Conservation (phyloP, 192 early-diverging fungal species). For the Umbelopsis isabellina region DNA sequence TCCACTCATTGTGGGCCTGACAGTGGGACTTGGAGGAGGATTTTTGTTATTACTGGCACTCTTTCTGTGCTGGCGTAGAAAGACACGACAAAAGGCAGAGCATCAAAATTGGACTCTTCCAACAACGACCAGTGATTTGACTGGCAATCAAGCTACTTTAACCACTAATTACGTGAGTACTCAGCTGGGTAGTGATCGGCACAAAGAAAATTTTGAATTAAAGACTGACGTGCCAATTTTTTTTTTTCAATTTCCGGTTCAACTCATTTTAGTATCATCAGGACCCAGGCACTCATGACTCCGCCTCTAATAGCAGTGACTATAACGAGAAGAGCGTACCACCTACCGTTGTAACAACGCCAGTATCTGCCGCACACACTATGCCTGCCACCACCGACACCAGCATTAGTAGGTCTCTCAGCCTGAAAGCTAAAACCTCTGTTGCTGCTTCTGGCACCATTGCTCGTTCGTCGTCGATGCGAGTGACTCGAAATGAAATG, state of each 20-base stretch:
- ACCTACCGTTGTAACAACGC: neutral
- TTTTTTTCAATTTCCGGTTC: constrained; percentile 4
- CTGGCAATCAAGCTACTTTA: constrained; percentile 1
- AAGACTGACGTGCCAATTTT: neutral
- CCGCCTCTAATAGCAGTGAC: constrained; percentile 1
- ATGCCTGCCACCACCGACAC: neutral
- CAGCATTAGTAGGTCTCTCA: neutral
- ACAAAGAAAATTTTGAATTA: neutral
- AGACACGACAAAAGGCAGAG: neutral
- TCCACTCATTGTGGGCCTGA: neutral
- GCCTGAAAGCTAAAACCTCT: neutral
- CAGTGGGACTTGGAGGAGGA: constrained; percentile 9
- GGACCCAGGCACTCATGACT: neutral
- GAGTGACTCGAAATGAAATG: constrained; percentile 22
- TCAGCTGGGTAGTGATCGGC: constrained; percentile 2
- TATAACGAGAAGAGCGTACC: neutral
- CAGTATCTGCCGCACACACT: neutral
- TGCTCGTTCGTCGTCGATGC: constrained; percentile 20
- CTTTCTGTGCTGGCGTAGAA: constrained; percentile 8
- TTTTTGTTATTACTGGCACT: neutral
- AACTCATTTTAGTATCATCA: neutral
- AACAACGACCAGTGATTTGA: neutral
- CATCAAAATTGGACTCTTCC: neutral
- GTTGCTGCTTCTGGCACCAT: neutral
- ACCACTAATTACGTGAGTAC: neutral